Percentiles rank a stretch among this genome's conserved stretches.
phyloP scores from a whole-genome alignment of 2,329 filamentous ascomycete species.

The Aspergillus cejpii region DNA sequence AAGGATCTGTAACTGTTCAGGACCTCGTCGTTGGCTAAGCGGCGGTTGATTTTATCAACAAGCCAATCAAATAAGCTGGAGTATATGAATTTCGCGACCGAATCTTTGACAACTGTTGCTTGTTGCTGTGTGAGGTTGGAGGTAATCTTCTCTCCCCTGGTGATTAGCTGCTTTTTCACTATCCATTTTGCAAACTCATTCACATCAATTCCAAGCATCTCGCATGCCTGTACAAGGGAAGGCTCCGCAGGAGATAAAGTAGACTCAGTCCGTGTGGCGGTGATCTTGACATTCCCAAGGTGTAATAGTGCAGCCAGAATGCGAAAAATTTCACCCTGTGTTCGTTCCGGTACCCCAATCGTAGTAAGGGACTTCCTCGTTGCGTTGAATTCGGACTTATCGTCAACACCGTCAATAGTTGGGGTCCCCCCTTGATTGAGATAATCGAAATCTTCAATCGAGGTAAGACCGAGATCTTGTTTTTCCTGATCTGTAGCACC shows the following conservation, averaged over 20 bases:
- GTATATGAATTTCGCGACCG: constrained; percentile 97
- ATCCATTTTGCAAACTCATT: constrained; percentile 93
- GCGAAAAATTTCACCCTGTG: constrained; percentile 81
- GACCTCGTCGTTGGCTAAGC: constrained; percentile 82
- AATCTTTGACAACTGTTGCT: constrained; percentile 89
- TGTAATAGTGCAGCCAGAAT: constrained; percentile 86
- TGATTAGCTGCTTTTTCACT: constrained; percentile 96
- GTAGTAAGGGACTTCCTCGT: constrained; percentile 80
- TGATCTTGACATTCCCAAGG: constrained; percentile 94
- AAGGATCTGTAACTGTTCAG: constrained; percentile 76
- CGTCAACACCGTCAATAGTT: constrained; percentile 87
- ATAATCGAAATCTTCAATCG: constrained; percentile 89
- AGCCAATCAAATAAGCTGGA: constrained; percentile 98
- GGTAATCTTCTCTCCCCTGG: constrained; percentile 92
- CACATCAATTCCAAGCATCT: constrained; percentile 79
- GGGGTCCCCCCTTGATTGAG: constrained; percentile 91
- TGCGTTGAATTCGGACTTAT: constrained; percentile 86
- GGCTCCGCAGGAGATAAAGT: constrained; percentile 74
- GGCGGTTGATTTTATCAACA: constrained; percentile 91
- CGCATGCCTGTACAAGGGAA: constrained; percentile 70
- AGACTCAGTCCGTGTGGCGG: constrained; percentile 80
- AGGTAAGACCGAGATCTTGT: constrained; percentile 68
- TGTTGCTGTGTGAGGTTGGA: constrained; percentile 92
- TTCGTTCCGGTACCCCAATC: constrained; percentile 69
- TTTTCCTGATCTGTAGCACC: constrained; percentile 81